Evolutionary conservation across 257 asterid genomes (phyloP), one percentile per base, ranked within the genome.

Genomic region (Schizonepeta tenuifolia): DNA sequence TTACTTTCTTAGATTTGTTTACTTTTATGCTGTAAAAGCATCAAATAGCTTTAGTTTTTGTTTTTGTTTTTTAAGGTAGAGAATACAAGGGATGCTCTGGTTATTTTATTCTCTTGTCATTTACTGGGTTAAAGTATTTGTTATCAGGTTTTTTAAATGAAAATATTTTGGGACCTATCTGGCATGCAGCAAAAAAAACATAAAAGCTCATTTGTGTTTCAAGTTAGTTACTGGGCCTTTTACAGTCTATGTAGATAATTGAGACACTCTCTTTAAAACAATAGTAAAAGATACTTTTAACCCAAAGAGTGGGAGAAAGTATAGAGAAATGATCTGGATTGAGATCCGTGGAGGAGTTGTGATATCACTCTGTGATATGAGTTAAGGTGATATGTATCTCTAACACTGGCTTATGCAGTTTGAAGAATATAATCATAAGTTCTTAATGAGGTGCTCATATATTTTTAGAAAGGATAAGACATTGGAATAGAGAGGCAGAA

Each of bases 41-140:
- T 4, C 9, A 53, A 65, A 15, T 24, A 49, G 17, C 24, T 71
- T 22, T 69, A 36, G 44, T 41, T 61, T 73, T 31, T 41, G n/a
- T n/a, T 78, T 90, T 90, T 65, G 1, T 1, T 6, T 60, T 20
- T 59, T 53, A 17, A 49, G 5, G 41, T 49, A 50, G 31, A 49
- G 8, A 31, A 68, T 21, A 12, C 35, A 5, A 49, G 50, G 18
- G 56, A 44, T 24, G 24, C 18, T 50, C n/a, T 54, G 15, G 43
- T 56, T 66, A 53, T 8, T 17, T 70, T 33, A 9, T 5, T 33
- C 41, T 47, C 35, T 40, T 1, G 17, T 5, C 7, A 31, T 35
- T 18, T 60, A 9, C 53, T 24, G 59, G 7, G 10, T 61, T 22
- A 14, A 9, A 56, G 9, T 15, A 35, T 36, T n/a, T 61, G 15